phyloP scores from a whole-genome alignment of 805 yeast species.

The Saturnispora galanensis region DNA sequence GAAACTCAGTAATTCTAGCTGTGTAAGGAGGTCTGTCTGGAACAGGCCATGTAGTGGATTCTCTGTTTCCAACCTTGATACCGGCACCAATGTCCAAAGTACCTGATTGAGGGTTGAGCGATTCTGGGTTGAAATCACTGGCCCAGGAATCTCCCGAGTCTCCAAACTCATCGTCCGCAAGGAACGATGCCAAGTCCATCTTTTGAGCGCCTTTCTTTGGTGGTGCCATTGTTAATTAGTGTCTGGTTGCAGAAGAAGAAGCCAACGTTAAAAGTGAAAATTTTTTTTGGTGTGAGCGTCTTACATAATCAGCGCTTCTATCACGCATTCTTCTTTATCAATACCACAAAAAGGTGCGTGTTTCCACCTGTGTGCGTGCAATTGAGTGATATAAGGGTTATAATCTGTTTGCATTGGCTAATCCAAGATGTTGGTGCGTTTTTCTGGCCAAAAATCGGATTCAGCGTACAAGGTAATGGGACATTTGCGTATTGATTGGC shows the following conservation, averaged over 20 bases:
- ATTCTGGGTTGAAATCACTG: slow-evolving; percentile 58
- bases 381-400: too few relatives aligned
- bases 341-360: too few relatives aligned
- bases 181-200: slow-evolving; percentile 83
- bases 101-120: slow-evolving; percentile 9
- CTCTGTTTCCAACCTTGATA: slow-evolving; percentile 8
- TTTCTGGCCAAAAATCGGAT: too few relatives aligned
- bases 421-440: too few relatives aligned
- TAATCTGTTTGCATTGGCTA: too few relatives aligned
- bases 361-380: too few relatives aligned
- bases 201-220: slow-evolving; percentile 43
- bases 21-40: slow-evolving; percentile 90
- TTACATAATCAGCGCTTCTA: too few relatives aligned
- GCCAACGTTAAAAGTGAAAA: too few relatives aligned
- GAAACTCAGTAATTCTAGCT: slow-evolving; percentile 80
- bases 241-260: too few relatives aligned
- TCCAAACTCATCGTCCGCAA: slow-evolving; percentile 65
- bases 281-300: too few relatives aligned
- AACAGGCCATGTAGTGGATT: slow-evolving; percentile 33
- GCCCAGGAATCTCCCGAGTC: slow-evolving; percentile 63
- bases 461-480: too few relatives aligned
- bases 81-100: slow-evolving; percentile 6
- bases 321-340: too few relatives aligned
- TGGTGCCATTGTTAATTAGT: slow-evolving; percentile 36
- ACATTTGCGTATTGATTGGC: neutral